Conservation (phyloP, 1,284 basidiomycete species). For the Moesziomyces sp. region DNA sequence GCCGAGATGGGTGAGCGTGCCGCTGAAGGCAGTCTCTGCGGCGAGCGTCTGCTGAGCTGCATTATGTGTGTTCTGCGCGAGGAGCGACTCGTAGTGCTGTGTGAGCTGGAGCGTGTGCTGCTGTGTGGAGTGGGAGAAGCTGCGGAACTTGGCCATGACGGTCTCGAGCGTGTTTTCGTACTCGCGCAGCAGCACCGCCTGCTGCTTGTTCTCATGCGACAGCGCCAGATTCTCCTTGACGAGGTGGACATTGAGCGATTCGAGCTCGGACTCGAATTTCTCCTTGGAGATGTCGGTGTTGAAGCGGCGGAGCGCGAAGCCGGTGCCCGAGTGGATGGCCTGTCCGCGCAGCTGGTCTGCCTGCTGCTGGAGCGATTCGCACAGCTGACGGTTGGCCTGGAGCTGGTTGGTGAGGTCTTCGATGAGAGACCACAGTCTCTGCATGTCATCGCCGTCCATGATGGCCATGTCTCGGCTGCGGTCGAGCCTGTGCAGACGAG, state of each 20-base stretch:
- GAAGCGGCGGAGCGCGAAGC: conserved; percentile 85
- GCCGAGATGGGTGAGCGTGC: conserved; percentile 52
- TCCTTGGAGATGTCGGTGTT: conserved; percentile 97
- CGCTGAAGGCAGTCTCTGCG: conserved; percentile 47
- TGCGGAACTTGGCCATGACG: conserved; percentile 95
- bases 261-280: conserved; percentile 89
- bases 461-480: conserved; percentile 30
- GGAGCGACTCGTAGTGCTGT: conserved; percentile 87
- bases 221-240: conserved; percentile 93
- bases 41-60: conserved; percentile 51
- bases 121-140: conserved; percentile 89
- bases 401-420: conserved; percentile 74
- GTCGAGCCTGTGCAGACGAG: neutral
- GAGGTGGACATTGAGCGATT: conserved; percentile 86
- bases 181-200: conserved; percentile 87
- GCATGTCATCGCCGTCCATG: conserved; percentile 61
- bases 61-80: conserved; percentile 68
- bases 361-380: conserved; percentile 78
- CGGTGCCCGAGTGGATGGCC: conserved; percentile 80
- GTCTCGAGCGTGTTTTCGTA: conserved; percentile 94
- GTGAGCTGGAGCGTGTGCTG: conserved; percentile 89
- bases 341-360: conserved; percentile 77
- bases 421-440: conserved; percentile 64
- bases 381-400: conserved; percentile 82
- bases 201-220: conserved; percentile 92